Evolutionary conservation across 768 basidiomycete species (phyloP).

Genomic region (Podaxis pistillaris): DNA sequence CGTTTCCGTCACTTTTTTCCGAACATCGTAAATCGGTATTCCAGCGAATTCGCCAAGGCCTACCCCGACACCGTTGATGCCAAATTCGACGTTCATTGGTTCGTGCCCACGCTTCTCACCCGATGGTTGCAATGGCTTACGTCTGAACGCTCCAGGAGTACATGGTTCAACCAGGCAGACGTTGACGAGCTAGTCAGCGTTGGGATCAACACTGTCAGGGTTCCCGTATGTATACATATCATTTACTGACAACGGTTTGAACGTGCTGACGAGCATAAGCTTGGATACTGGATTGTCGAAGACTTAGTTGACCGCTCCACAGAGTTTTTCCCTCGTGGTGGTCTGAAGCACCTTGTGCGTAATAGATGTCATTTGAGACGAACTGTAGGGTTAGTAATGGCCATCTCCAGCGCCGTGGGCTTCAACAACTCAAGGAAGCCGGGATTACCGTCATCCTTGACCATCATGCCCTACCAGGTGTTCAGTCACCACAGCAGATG

Average conservation of each 20-base stretch:
- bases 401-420: constrained; percentile 53
- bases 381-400: background rate
- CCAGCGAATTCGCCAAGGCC: constrained; percentile 58
- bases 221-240: constrained; percentile 51
- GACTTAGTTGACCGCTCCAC: constrained; percentile 56
- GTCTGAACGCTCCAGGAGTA: constrained; percentile 37
- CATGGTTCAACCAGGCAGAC: constrained; percentile 70
- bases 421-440: constrained; percentile 56
- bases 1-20: background rate
- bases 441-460: constrained; percentile 65
- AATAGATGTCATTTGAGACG: background rate
- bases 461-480: constrained; percentile 73
- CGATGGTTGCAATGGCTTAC: background rate
- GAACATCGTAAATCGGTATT: background rate
- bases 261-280: constrained; percentile 34
- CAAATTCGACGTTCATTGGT: constrained; percentile 68
- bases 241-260: background rate
- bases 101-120: background rate
- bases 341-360: constrained; percentile 60
- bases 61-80: constrained; percentile 58
- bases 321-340: constrained; percentile 71
- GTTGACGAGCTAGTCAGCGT: constrained; percentile 49
- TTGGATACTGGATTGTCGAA: constrained; percentile 84
- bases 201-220: constrained; percentile 74
- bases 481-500: constrained; percentile 55